Evolutionary conservation across 2,329 filamentous ascomycete genomes (phyloP).

Genomic region (Phoma sp.): DNA sequence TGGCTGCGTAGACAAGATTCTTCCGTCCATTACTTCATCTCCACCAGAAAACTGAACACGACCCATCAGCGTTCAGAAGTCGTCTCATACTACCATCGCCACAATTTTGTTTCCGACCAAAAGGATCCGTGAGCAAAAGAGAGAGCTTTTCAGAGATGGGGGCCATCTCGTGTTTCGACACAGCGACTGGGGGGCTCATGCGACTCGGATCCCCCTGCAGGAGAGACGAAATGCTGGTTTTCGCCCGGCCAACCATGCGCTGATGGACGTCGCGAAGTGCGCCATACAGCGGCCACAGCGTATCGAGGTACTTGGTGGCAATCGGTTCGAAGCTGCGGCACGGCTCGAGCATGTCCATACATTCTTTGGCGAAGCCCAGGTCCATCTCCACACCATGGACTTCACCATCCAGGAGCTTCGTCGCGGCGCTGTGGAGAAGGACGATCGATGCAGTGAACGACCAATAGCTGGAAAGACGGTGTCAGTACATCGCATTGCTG

Average conservation of each 20-base stretch:
- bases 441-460: slow-evolving; percentile 44
- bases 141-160: slow-evolving; percentile 46
- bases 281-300: slow-evolving; percentile 45
- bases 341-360: slow-evolving; percentile 45
- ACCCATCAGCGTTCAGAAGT: slow-evolving; percentile 41
- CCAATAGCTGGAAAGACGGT: slow-evolving; percentile 38
- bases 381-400: slow-evolving; percentile 40
- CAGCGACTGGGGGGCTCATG: slow-evolving; percentile 36
- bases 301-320: slow-evolving; percentile 40
- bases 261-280: slow-evolving; percentile 41
- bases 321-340: slow-evolving; percentile 42
- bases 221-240: slow-evolving; percentile 45
- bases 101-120: slow-evolving; percentile 41
- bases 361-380: slow-evolving; percentile 41
- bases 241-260: slow-evolving; percentile 37
- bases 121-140: slow-evolving; percentile 43
- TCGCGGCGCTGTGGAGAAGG: slow-evolving; percentile 43
- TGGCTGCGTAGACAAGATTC: not conserved
- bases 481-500: not conserved
- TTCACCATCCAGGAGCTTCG: slow-evolving; percentile 42
- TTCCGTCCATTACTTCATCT: slow-evolving; percentile 23
- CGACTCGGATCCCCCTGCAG: slow-evolving; percentile 33
- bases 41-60: slow-evolving; percentile 45
- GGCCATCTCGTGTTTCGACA: slow-evolving; percentile 42
- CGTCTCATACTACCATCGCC: slow-evolving; percentile 35